Evolutionary conservation across 345 rosid species (phyloP), one percentile per base, ranked within the genome.

Genomic region (Turnera subulata): DNA sequence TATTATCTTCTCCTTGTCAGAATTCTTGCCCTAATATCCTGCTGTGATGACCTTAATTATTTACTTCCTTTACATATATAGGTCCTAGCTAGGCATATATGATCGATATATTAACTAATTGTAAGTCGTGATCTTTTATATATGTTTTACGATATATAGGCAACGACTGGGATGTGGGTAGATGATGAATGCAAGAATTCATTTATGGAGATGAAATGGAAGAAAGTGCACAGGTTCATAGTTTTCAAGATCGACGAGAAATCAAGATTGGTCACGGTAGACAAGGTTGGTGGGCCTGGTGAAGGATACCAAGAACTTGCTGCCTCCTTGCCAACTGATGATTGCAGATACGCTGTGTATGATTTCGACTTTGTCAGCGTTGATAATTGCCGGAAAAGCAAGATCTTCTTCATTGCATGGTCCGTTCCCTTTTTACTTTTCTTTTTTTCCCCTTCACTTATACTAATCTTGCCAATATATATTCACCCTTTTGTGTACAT

Each of bases 381-480:
- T 18, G 98, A 91, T 64, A 88, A 91, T 15, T 91, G 98, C 63
- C 84, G 81, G 73, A 91, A 88, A 79, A 91, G 98, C 98, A 91
- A 91, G 91, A 84, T 92, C 79, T 92, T 92, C 96, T 92, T 89
- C 77, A 92, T 92, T 50, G 86, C 89, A 25, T 92, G 98, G 98
- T 92, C 55, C 54, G 83, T 76, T 66, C 46, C 8, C 10, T 19
- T 6, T 35, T 29, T 17, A 5, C 46, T 2, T n/a, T n/a, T n/a
- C n/a, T n/a, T 14, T 19, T 45, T 24, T 0, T 46, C 38, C 1
- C 10, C 37, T 5, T 24, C 21, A n/a, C 26, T 0, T 7, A 9
- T 37, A 37, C 11, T 37, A 1, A 37, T 7, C 8, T 37, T 37
- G 1, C 40, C 40, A 7, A n/a, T n/a, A n/a, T n/a, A n/a, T n/a